Evolutionary conservation across 2,329 filamentous ascomycete genomes (phyloP).

Genomic region (Trichoderma pleuroti): DNA sequence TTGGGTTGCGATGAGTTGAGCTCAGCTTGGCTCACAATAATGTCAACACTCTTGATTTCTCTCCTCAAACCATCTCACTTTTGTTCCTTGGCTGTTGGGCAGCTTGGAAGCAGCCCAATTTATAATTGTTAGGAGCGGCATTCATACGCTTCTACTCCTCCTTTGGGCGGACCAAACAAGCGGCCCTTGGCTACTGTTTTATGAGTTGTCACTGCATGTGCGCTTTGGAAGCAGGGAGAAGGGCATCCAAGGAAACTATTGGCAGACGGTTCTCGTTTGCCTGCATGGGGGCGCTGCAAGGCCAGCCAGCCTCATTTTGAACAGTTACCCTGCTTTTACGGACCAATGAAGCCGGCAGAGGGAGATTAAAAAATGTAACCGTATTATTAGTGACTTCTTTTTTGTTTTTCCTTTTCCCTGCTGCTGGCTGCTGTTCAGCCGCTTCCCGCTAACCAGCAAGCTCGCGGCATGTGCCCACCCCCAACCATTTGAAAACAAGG

Average conservation of each 20-base stretch:
- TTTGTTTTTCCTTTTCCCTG: neutral
- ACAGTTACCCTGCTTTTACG: neutral
- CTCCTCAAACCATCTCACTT: neutral
- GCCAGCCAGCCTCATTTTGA: neutral
- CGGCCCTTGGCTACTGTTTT: slow-evolving; percentile 1
- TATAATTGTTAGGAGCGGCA: neutral
- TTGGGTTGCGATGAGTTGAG: neutral
- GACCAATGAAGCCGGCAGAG: neutral
- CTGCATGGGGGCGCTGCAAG: slow-evolving; percentile 2
- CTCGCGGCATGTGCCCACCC: neutral
- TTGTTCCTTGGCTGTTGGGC: neutral
- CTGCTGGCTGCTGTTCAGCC: slow-evolving; percentile 1
- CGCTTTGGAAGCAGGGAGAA: slow-evolving; percentile 7
- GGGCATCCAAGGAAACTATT: neutral
- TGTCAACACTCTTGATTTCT: neutral
- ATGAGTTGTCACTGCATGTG: slow-evolving; percentile 13
- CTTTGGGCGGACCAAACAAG: neutral
- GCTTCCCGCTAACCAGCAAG: neutral
- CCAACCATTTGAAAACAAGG: neutral
- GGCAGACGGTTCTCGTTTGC: neutral
- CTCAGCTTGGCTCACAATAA: neutral
- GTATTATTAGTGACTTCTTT: neutral
- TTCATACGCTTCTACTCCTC: neutral
- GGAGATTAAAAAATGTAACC: slow-evolving; percentile 11
- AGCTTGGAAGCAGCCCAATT: neutral